Evolutionary conservation across 2,329 filamentous ascomycete species (phyloP).

Genomic region (Akanthomyces lecanii): DNA sequence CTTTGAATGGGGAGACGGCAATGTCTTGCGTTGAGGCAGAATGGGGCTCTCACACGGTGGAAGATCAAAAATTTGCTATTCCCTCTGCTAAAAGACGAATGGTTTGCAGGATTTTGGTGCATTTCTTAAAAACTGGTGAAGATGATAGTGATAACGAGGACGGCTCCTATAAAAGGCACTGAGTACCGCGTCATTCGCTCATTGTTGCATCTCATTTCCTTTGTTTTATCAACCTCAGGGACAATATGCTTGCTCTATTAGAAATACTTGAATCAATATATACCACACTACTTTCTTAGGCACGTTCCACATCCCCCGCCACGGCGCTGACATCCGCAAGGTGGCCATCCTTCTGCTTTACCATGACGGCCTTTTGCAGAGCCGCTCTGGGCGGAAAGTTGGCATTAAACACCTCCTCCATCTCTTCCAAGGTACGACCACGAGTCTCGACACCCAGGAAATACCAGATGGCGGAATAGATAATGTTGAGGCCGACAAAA

Average conservation of each 20-base stretch:
- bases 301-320: conserved; percentile 8
- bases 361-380: conserved; percentile 29
- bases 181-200: too few species aligned
- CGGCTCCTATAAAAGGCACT: too few species aligned
- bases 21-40: too few species aligned
- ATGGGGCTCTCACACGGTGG: too few species aligned
- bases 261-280: neutral
- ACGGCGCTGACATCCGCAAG: conserved; percentile 18
- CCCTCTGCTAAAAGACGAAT: neutral
- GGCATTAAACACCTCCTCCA: conserved; percentile 39
- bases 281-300: neutral
- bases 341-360: conserved; percentile 23
- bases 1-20: too few species aligned
- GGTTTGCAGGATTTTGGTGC: neutral
- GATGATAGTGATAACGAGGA: too few species aligned
- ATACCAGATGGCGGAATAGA: conserved; percentile 28
- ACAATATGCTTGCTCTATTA: neutral
- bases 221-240: too few species aligned
- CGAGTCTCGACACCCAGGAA: conserved; percentile 29
- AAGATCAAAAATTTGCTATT: neutral
- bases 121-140: neutral
- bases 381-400: conserved; percentile 36
- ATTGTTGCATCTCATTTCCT: too few species aligned
- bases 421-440: conserved; percentile 39
- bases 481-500: conserved; percentile 29